Evolutionary conservation across 2,329 filamentous ascomycete species (phyloP), one percentile per base, ranked within the genome.

Genomic region (Sarocladium brachiariae): DNA sequence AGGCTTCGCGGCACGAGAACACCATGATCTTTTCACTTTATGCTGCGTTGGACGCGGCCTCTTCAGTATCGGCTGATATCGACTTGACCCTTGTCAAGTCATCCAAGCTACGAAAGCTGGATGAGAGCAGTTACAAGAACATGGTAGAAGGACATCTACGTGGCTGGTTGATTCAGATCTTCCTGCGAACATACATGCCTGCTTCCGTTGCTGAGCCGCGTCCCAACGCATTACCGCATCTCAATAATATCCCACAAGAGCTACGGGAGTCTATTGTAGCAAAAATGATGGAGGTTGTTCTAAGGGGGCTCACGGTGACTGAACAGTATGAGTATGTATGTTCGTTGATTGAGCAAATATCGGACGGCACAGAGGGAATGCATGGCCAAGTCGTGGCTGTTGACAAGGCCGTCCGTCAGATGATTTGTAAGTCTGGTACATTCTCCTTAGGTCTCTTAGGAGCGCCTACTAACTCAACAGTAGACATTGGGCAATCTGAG

Each of bases 101-200:
- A 14, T 61, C 64, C 10, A 45, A 45, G 14, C n/a, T 52, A 3
- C 41, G 33, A 23, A 67, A 65, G 46, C 59, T 72, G 5, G 68
- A 70, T 47, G 64, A 65, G 51, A 55, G 61, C 43, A 68, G 64
- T 46, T 58, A 57, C 25, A 51, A 63, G 19, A 61, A 63, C 1
- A 67, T 72, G 58, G 41, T 58, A 5, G 53, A 58, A 4, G 69
- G 68, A 1, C 63, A 70, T 24, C 27, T 71, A 13, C 60, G 63
- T 25, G 73, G 71, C 5, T 78, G 75, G 74, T 70, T 70, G 54
- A 56, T 75, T 24, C 67, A 70, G 50, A 68, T 64, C 2, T 73
- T 78, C 50, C 56, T 77, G 8, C 63, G 64, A 4, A 68, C 59
- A 4, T 63, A 70, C 47, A 63, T 73, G 19, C 58, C 63, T 1